Evolutionary conservation across 257 asterid genomes (phyloP).

Genomic region (Echites panduratus): DNA sequence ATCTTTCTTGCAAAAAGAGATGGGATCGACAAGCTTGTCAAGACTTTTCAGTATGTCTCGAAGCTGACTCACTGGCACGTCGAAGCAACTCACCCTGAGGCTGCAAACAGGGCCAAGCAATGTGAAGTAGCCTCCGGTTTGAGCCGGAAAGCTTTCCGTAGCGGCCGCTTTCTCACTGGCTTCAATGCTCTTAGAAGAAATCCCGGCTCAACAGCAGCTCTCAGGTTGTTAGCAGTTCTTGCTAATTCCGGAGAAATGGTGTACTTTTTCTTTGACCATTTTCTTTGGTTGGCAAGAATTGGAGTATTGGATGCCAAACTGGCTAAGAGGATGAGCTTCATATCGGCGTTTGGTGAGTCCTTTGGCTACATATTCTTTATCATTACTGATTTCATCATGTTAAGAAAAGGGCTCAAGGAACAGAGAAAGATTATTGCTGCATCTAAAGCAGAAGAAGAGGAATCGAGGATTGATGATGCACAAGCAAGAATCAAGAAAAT

Average conservation of each 20-base stretch:
- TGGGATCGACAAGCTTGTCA: slow-evolving; percentile 92
- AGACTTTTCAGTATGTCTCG: slow-evolving; percentile 84
- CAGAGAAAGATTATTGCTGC: slow-evolving; percentile 32
- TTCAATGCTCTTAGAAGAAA: slow-evolving; percentile 68
- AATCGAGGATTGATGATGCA: slow-evolving; percentile 21
- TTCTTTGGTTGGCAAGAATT: slow-evolving; percentile 72
- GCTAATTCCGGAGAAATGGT: slow-evolving; percentile 89
- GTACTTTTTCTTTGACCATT: slow-evolving; percentile 90
- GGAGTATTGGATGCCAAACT: slow-evolving; percentile 57
- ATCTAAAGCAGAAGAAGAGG: slow-evolving; percentile 23
- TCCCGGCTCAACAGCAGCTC: slow-evolving; percentile 47
- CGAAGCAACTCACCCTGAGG: slow-evolving; percentile 40
- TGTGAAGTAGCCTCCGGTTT: slow-evolving; percentile 92
- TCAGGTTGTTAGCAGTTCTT: slow-evolving; percentile 60
- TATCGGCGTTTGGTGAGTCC: slow-evolving; percentile 91
- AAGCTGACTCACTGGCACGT: slow-evolving; percentile 71
- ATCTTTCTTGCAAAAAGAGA: slow-evolving; percentile 82
- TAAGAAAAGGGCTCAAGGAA: slow-evolving; percentile 49
- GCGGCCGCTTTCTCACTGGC: slow-evolving; percentile 81
- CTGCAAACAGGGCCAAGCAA: slow-evolving; percentile 62
- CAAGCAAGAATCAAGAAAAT: slow-evolving; percentile 36
- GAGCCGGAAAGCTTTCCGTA: slow-evolving; percentile 86
- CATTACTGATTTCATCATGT: slow-evolving; percentile 51
- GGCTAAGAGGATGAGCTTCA: slow-evolving; percentile 65
- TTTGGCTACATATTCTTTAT: slow-evolving; percentile 72